Evolutionary conservation across 208 protist species (phyloP), one percentile per base, ranked within the genome.

Genomic region (Tritrichomonas musculus): DNA sequence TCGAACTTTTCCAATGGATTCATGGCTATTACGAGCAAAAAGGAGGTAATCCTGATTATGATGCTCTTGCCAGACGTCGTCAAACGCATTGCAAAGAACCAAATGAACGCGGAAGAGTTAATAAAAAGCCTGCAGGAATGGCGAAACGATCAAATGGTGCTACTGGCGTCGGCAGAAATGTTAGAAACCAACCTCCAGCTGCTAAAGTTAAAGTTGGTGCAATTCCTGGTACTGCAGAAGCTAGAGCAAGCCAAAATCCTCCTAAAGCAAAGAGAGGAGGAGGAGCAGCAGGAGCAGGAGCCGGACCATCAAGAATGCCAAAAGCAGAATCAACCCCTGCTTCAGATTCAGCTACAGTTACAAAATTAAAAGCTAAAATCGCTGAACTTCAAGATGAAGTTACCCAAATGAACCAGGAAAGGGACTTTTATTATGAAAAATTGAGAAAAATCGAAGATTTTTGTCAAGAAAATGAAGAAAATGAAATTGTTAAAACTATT

Each of bases 361-460:
- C 11, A n/a, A 3, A 69, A 69, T n/a, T 69, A 25, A 69, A 69
- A 13, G 8, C 73, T 39, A 44, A 84, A 84, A 22, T 84, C 1
- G 39, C 1, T 39, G 73, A 44, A 53, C n/a, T 44, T 13, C 17
- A 84, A 33, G 44, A 88, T 39, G 77, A 88, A 88, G 47, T 88
- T 88, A n/a, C 25, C 5, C 77, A 88, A 49, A 49, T 47, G 30
- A 88, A 57, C 22, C 41, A 88, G 39, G 77, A 88, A 36, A 88
- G 77, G 57, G 77, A 88, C 41, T 88, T 88, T 47, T 88, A 88
- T 39, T 88, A 88, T 47, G 77, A 88, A 14, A 88, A 88, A 49
- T 47, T 88, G 17, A 53, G 77, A 57, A 88, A 57, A 49, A 57
- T 88, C 39, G 77, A 88, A 88, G 47, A 44, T 88, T 88, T 60